phyloP scores from a whole-genome alignment of 371 early-diverging fungal species.

The Circinella minor region DNA sequence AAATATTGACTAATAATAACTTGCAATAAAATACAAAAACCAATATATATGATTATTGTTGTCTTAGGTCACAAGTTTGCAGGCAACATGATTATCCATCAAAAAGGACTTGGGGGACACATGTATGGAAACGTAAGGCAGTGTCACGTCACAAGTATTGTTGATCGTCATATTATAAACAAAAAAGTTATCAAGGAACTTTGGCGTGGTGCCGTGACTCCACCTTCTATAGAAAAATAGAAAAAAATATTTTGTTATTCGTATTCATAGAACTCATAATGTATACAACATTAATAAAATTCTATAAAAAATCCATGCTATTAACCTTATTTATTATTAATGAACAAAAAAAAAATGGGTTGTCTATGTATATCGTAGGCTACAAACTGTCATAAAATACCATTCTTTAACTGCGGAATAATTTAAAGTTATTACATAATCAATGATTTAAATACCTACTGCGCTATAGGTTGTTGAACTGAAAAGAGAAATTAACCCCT shows the following conservation, averaged over 20 bases:
- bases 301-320: background rate
- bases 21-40: background rate
- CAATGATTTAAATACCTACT: no score
- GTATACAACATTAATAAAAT: background rate
- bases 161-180: constrained; percentile 51
- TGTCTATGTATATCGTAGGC: no score
- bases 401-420: no score
- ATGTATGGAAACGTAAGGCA: constrained; percentile 56
- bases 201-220: constrained; percentile 52
- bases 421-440: no score
- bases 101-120: constrained; percentile 48
- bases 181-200: constrained; percentile 46
- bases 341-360: background rate
- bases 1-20: background rate
- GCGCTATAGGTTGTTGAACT: no score
- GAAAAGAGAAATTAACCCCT: no score
- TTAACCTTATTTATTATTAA: background rate
- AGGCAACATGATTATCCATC: constrained; percentile 55
- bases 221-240: constrained; percentile 15
- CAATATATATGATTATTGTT: background rate
- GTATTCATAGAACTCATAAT: background rate
- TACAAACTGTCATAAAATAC: no score
- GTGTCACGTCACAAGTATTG: constrained; percentile 45
- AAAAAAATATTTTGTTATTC: background rate
- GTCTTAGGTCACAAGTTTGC: constrained; percentile 54